These are phyloP conservation scores for Mortierella sp. DNA, from an alignment of 371 early-diverging fungal genomes.

Conservation along the genomic window DNA sequence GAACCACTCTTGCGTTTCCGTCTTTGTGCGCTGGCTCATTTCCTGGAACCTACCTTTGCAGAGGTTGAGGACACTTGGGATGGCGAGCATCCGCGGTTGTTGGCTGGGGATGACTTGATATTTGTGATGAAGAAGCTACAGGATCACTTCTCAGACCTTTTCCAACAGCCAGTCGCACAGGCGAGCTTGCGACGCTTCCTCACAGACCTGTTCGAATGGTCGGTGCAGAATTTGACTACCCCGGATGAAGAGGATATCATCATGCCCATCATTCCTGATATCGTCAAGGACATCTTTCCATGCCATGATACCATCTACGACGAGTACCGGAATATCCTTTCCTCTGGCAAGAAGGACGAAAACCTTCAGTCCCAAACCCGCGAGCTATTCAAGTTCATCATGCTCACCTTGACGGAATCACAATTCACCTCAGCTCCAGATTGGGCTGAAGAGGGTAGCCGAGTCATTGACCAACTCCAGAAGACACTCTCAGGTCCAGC, in stretches of 20 bases:
- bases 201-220: constrained; percentile 7
- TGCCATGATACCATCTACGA: constrained; percentile 4
- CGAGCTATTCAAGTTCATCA: constrained; percentile 18
- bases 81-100: constrained; percentile 17
- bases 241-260: not conserved
- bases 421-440: constrained; percentile 1
- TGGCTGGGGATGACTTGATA: constrained; percentile 10
- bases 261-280: not conserved
- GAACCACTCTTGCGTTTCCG: constrained; percentile 35
- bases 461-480: constrained; percentile 9
- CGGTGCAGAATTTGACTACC: not conserved
- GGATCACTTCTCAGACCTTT: constrained; percentile 19
- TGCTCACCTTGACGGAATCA: constrained; percentile 11
- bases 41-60: constrained; percentile 25
- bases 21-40: constrained; percentile 25
- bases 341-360: not conserved
- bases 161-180: constrained; percentile 12
- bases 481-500: not conserved
- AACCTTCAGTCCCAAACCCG: constrained; percentile 6
- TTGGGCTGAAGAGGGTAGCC: constrained; percentile 9
- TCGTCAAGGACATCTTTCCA: constrained; percentile 25
- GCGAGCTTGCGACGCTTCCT: constrained; percentile 12
- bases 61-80: constrained; percentile 10
- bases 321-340: constrained; percentile 26
- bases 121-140: constrained; percentile 33